A percentile compares a stretch with the other conserved stretches of the same genome.
These are phyloP conservation scores for Thermothielavioides terrestris DNA, from an alignment of 495 filamentous ascomycete species.

Conservation along the genomic window DNA sequence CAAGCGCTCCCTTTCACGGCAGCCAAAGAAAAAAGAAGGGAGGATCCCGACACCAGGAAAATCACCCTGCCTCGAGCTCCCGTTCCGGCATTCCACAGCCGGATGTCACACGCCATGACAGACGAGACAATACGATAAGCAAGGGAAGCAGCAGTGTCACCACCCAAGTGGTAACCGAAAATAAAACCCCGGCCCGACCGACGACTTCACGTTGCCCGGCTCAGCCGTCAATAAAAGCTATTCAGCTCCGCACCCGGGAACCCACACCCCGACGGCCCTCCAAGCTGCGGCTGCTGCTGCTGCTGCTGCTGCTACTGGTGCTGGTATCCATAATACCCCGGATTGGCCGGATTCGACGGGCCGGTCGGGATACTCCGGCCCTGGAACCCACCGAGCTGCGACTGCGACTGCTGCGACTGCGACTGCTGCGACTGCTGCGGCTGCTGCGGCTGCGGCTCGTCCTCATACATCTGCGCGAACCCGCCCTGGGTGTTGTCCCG, in stretches of 20 bases:
- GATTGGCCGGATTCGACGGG: conserved; percentile 5
- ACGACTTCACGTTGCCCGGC: too few relatives aligned
- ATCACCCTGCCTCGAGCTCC: too few relatives aligned
- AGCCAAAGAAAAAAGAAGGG: too few relatives aligned
- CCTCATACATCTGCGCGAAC: conserved; percentile 35
- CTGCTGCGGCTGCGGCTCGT: conserved; percentile 17
- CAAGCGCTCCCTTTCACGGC: too few relatives aligned
- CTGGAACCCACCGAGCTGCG: not conserved
- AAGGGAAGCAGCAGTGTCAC: too few relatives aligned
- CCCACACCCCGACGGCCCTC: conserved; percentile 7
- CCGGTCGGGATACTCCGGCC: conserved; percentile 10
- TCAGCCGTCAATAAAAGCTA: conserved; percentile 18
- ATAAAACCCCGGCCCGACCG: too few relatives aligned
- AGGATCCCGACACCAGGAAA: too few relatives aligned
- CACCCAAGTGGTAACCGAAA: too few relatives aligned
- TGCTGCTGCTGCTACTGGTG: not conserved
- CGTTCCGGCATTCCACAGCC: too few relatives aligned
- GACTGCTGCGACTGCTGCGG: conserved; percentile 18
- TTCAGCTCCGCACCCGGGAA: conserved; percentile 14
- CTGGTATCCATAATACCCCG: conserved; percentile 4
- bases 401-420: conserved; percentile 1
- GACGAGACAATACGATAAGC: too few relatives aligned
- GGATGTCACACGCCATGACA: too few relatives aligned
- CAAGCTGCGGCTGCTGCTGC: conserved; percentile 1
- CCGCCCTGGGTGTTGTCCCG: conserved; percentile 29